A percentile compares a stretch with the other conserved stretches of the same genome.
phyloP scores from a whole-genome alignment of 2,329 filamentous ascomycete genomes.

The Corynespora cassiicola region DNA sequence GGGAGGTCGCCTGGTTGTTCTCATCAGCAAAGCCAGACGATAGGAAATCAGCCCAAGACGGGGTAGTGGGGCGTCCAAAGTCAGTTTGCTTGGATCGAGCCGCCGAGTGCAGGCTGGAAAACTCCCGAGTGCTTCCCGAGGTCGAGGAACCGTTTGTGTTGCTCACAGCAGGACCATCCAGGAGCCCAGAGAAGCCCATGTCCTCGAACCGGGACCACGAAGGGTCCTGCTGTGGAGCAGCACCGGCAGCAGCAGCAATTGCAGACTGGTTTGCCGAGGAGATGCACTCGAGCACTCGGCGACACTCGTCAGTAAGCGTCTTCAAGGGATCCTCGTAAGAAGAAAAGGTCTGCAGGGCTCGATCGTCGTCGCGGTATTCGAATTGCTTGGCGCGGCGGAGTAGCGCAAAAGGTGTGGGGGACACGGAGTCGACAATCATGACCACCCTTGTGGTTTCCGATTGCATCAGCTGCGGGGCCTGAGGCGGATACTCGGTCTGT shows the following conservation, averaged over 20 bases:
- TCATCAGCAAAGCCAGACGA: slow-evolving; percentile 89
- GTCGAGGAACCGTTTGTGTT: slow-evolving; percentile 32
- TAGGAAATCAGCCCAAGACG: slow-evolving; percentile 97
- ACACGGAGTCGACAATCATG: slow-evolving; percentile 96
- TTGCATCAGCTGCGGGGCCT: slow-evolving; percentile 77
- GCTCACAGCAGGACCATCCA: slow-evolving; percentile 68
- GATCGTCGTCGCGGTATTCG: slow-evolving; percentile 89
- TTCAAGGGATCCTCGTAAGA: slow-evolving; percentile 87
- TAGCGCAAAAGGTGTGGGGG: slow-evolving; percentile 90
- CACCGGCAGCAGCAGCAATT: slow-evolving; percentile 66
- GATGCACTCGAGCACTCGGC: slow-evolving; percentile 86
- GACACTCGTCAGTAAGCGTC: slow-evolving; percentile 91
- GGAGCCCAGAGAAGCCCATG: slow-evolving; percentile 80
- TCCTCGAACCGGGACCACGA: slow-evolving; percentile 98
- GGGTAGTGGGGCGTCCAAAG: slow-evolving; percentile 84
- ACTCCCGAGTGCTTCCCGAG: slow-evolving; percentile 66
- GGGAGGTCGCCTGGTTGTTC: slow-evolving; percentile 66
- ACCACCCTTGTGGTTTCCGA: slow-evolving; percentile 85
- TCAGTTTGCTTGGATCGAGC: slow-evolving; percentile 72
- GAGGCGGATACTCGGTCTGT: slow-evolving; percentile 93
- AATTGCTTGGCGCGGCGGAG: slow-evolving; percentile 92
- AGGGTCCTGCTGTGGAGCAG: slow-evolving; percentile 69
- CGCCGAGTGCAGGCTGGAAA: slow-evolving; percentile 72
- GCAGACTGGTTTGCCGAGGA: slow-evolving; percentile 85
- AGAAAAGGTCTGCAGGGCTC: slow-evolving; percentile 82